These are phyloP conservation scores for Taiwanofungus camphoratus DNA, from an alignment of 1,284 basidiomycete species.

Conservation along the genomic window DNA sequence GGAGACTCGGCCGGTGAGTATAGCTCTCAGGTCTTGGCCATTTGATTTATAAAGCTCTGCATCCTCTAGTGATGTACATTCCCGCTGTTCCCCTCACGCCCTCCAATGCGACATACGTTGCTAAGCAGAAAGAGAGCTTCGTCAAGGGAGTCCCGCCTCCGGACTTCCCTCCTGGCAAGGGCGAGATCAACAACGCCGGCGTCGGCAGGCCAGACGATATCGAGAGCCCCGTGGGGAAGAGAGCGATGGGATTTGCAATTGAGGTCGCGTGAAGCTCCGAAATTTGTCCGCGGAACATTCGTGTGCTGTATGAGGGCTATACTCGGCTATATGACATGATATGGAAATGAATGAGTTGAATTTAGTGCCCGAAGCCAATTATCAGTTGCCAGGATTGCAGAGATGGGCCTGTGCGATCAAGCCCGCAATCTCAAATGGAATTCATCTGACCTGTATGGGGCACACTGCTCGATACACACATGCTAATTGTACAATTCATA, in stretches of 20 bases:
- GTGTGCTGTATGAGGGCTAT: no score
- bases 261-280: constrained; percentile 22
- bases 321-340: not conserved
- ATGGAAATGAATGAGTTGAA: not conserved
- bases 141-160: constrained; percentile 56
- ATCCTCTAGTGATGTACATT: constrained; percentile 67
- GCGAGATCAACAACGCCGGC: constrained; percentile 51
- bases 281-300: no score
- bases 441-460: no score
- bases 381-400: no score
- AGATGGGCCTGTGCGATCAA: no score
- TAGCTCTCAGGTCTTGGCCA: no score
- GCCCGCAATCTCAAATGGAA: no score
- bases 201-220: constrained; percentile 47
- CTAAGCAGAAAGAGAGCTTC: constrained; percentile 59
- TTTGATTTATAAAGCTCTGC: no score
- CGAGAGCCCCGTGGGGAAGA: constrained; percentile 36
- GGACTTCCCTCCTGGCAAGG: constrained; percentile 64
- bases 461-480: no score
- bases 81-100: constrained; percentile 73
- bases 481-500: no score
- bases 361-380: not conserved
- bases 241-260: constrained; percentile 47
- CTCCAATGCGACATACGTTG: constrained; percentile 55
- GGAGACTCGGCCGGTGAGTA: constrained; percentile 64